These are phyloP conservation scores for Citrus cavaleriei DNA, from an alignment of 345 rosid genomes.

Conservation along the genomic window DNA sequence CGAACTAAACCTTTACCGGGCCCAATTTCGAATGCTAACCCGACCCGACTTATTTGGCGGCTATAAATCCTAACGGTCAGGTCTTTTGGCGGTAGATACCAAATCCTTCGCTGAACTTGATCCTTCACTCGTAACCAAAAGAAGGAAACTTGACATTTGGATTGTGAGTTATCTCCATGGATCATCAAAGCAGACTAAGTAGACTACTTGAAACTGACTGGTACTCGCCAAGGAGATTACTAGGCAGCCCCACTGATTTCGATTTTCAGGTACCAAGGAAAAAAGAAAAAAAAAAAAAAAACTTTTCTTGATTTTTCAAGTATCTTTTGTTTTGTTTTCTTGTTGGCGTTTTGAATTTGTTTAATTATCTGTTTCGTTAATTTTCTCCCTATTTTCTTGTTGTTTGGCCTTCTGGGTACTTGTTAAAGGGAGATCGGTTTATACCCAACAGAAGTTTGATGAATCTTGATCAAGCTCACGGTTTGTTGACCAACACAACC, in stretches of 20 bases:
- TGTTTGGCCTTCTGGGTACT: constrained; percentile 4
- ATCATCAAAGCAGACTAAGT: constrained; percentile 9
- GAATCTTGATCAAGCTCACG: constrained; percentile 57
- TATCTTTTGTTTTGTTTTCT: background rate
- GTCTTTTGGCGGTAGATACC: constrained; percentile 23
- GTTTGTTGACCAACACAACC: constrained; percentile 35
- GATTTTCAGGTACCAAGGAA: constrained; percentile 29
- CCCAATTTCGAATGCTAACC: background rate
- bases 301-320: background rate
- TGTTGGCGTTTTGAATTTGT: background rate
- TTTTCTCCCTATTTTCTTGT: background rate
- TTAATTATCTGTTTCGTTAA: background rate
- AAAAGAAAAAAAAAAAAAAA: background rate
- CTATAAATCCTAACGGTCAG: constrained; percentile 20
- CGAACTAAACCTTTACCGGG: background rate
- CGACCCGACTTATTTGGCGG: background rate
- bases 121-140: background rate
- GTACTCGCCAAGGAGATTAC: constrained; percentile 48
- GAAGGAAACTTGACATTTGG: background rate
- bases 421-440: constrained; percentile 42
- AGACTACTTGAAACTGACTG: constrained; percentile 31
- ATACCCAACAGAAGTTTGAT: constrained; percentile 53
- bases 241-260: constrained; percentile 23
- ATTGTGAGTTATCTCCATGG: constrained; percentile 22
- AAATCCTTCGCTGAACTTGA: background rate